Base-by-base conservation (phyloP, 352 stramenopile species). In the Thalassiosira ordinaria region DNA sequence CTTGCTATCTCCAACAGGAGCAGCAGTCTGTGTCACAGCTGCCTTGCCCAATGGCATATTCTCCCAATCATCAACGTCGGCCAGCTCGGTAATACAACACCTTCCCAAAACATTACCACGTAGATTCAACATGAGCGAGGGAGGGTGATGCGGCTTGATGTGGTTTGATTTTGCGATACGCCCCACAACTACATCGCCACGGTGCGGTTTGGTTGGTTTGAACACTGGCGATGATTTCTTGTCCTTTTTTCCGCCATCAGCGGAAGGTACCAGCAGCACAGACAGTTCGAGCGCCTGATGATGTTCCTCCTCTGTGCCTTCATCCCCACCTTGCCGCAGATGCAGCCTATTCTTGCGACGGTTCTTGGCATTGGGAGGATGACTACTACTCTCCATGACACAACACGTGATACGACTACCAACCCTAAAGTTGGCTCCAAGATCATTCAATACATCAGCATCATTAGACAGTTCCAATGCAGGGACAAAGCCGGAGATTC, bases 11-110 rank as follows among this genome's bases (percentile, higher is more conserved):
- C 24, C 51, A 46, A 27, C 52, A 47, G 39, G 13, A 26, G 47
- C 69, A 18, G 9, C 52, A 65, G 18, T 29, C 24, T 55, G 64
- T 49, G 39, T 61, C 24, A 70, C 14, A 59, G 24, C 8, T 51
- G 53, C 37, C 44, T 84, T 85, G 20, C 88, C 89, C 20, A 95
- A 70, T 9, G 91, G 91, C 88, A 95, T 92, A 65, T 95, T 95
- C n/a, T 79, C 75, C 91, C 91, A 95, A 39, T 92, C 85, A 75
- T 91, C 85, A 46, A 80, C 49, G 71, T 94, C 89, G 24, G 80
- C 65, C 8, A 94, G 70, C 49, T 95, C 89, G 16, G 87, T 92
- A 61, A 95, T 91, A 57, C 86, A 91, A 65, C 87, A 92, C 24
- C 91, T 71, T 46, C 82, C 91, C 29, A 86, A 37, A 74, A 84